Base-by-base conservation (phyloP, 1,284 basidiomycete species). In the Agaricales sp. region DNA sequence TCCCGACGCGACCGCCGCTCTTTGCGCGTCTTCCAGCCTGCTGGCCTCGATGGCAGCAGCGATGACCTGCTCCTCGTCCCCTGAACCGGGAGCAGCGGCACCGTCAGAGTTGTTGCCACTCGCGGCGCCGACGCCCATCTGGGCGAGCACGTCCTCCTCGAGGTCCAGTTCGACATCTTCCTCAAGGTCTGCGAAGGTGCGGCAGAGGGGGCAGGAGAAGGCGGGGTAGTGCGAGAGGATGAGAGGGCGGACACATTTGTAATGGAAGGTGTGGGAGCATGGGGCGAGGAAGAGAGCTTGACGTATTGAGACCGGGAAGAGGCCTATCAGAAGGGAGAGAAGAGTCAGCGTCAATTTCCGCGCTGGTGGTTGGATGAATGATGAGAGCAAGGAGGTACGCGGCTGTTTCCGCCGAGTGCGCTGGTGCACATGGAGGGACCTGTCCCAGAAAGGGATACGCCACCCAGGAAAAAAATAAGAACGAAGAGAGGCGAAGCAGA, bases 241-340 rank as follows among this genome's bases (percentile, higher is more conserved):
- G 14, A 98, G 73, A 0, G 93, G 94, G 0, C 92, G 81, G 56
- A 99, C 95, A 66, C 96, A 99, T 67, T 98, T 98, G 79, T 90
- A 98, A 68, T 97, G 95, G 73, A 96, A 97, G 0, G 94, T 86
- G 67, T 98, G 95, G 3, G 92, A 95, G 65, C 92, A 94, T 0
- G 92, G 92, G 24, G 94, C 93, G 61, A 99, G 95, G 70, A 99
- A 99, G 21, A 99, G 78, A 0, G 93, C 89, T 67, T 99, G 95
- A 54, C 87, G 91, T 57, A 98, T 94, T 0, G 90, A 89, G 3
- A 99, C 93, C 3, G 83, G 75, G 69, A 96, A 98, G 16, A 99
- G 74, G 62, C 87, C 87, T 90, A 53, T 3, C 18, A 22, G 18
- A 16, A 18, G 6, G 39, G 11, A 45, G 39, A 41, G 19, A 26